Percentiles rank a stretch among this genome's conserved stretches.
phyloP scores from a whole-genome alignment of 78 protist species.

The Tieghemostelium lacteum region DNA sequence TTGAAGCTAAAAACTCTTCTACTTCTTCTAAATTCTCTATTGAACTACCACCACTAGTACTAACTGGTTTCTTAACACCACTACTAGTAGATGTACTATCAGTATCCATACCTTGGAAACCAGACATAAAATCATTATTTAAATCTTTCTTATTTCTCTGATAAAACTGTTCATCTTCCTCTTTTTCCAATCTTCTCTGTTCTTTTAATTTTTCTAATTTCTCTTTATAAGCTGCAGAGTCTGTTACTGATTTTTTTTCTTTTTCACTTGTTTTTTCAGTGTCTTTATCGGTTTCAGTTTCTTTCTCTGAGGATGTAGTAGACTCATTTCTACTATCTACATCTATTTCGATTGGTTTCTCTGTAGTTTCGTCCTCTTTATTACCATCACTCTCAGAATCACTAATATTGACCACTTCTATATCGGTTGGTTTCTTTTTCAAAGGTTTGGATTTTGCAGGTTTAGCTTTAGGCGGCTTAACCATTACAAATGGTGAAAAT shows the following conservation, averaged over 20 bases:
- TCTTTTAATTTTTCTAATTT: background rate
- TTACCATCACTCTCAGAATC: background rate
- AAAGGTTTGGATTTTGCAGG: background rate
- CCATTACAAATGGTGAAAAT: background rate
- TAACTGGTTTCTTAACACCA: too few species aligned
- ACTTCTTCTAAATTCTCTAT: background rate
- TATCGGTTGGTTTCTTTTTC: background rate
- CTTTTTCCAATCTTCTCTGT: background rate
- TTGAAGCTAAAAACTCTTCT: constrained; percentile 12
- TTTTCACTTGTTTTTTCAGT: background rate
- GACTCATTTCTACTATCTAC: background rate
- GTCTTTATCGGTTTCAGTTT: background rate
- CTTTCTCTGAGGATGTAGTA: too few species aligned
- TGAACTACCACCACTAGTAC: too few species aligned
- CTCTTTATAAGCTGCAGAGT: background rate
- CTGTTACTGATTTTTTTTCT: background rate
- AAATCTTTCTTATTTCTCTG: too few species aligned
- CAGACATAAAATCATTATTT: too few species aligned
- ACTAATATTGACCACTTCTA: too few species aligned
- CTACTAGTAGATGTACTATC: too few species aligned
- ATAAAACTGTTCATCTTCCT: constrained; percentile 10
- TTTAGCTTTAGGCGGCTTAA: background rate
- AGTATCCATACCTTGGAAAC: too few species aligned
- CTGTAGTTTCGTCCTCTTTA: background rate
- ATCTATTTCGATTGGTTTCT: background rate